Evolutionary conservation across 1,284 basidiomycete genomes (phyloP), one percentile per base, ranked within the genome.

Genomic region (Irpex lacteus): DNA sequence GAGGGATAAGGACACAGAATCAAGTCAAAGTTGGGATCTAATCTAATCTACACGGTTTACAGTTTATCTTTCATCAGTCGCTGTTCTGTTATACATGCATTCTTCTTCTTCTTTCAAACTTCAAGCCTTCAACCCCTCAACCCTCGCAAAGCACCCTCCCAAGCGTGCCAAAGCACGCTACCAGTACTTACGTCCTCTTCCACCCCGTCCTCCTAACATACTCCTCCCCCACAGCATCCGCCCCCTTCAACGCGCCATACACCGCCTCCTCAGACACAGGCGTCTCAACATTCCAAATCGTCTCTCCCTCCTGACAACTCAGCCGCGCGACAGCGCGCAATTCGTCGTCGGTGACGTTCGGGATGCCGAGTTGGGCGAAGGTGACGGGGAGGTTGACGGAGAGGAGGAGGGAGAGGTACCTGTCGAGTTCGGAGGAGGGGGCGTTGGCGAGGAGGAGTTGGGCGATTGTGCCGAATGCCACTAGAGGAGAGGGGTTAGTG

Each of bases 201-300:
- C 69, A 70, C 3, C 70, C 69, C 11, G 66, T 67, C 53, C 73
- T 67, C 58, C 63, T 65, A 60, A 74, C 70, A 63, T 71, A 75
- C 38, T 69, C 70, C 5, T 69, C 67, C 8, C 74, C 70, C 34
- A 69, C 74, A 3, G 74, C 74, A 67, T 76, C 73, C 3, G 75
- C 74, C 8, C 70, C 75, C 69, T 74, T 73, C 64, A 76, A 72
- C 26, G 74, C 72, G 32, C 69, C 60, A 61, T 70, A 73, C 37
- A 75, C 75, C 55, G 73, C 63, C 50, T 74, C 72, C 36, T 69
- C 68, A 63, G 67, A 75, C 63, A 76, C 73, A 15, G 74, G 69
- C 18, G 66, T 55, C 63, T 75, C 73, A 67, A 76, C 69, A 53
- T 75, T 75, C 75, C 75, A 76, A 61, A 76, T 76, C 34, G 75